Evolutionary conservation across 2,329 filamentous ascomycete genomes (phyloP), one percentile per base, ranked within the genome.

Genomic region (Shiraia sp.): DNA sequence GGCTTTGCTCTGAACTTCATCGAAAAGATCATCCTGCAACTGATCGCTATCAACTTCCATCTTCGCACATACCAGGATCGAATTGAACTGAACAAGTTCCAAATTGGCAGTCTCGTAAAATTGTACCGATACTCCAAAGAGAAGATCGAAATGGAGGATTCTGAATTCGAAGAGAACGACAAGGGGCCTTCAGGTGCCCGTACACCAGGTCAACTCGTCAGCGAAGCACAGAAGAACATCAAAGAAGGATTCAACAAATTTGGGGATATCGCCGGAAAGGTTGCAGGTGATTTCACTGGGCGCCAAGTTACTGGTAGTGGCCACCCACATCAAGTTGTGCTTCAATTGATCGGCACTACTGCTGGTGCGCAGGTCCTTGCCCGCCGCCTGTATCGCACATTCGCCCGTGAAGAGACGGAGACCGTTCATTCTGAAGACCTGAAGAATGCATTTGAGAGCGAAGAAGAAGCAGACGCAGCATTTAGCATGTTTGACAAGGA

Each of bases 401-500:
- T 95, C 63, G 85, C 85, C 10, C 79, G 80, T n/a, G 80, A 85
- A 7, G 88, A 82, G 2, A 82, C 81, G 10, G 87, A 95, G 13
- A 89, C 87, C 0, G 85, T 96, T 4, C 79, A 83, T 14, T 78
- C 85, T 0, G 88, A 90, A 7, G 91, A 96, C 59, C 71, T 97
- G 39, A 85, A 83, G 48, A 75, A 79, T 9, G 90, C 88, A 1
- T 96, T 96, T 57, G 80, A 86, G 8, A 87, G 85, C 16, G 79
- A 86, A 13, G 91, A 96, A 10, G 92, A 96, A 63, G 89, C 90
- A 0, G 87, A 93, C 39, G 87, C 87, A 2, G 91, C 91, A 0
- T 96, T 97, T 60, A 77, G 79, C 55, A 91, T 96, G 76, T 96
- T 96, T 55, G 92, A 97, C 72, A 95, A 93, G 64, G 92, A 97